phyloP scores from a whole-genome alignment of 345 rosid species.

The Populus simonii region DNA sequence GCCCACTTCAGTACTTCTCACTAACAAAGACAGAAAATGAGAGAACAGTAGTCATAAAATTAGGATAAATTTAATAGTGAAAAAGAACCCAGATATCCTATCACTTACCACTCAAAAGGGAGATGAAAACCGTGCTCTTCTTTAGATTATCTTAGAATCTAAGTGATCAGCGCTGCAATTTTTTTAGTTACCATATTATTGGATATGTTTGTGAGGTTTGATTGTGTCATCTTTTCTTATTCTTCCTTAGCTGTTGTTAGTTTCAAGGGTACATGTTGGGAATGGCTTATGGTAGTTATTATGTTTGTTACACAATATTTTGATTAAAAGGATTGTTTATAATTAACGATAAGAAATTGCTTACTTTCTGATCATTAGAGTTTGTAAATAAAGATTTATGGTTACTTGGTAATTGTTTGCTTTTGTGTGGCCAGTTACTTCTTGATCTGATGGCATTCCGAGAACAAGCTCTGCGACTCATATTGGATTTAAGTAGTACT shows the following conservation, averaged over 20 bases:
- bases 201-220: neutral
- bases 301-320: neutral
- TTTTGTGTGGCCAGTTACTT: conserved; percentile 67
- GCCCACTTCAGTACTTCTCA: neutral
- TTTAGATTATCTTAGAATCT: neutral
- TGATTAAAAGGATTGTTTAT: neutral
- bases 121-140: neutral
- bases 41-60: neutral
- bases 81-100: neutral
- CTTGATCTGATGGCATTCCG: conserved; percentile 96
- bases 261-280: neutral
- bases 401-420: conserved; percentile 22
- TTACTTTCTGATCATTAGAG: neutral
- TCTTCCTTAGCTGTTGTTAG: neutral
- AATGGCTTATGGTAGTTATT: neutral
- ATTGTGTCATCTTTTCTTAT: neutral
- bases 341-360: neutral
- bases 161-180: neutral
- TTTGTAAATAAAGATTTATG: neutral
- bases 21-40: neutral
- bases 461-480: conserved; percentile 92
- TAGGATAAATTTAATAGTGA: neutral
- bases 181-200: neutral
- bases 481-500: conserved; percentile 96
- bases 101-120: neutral